Evolutionary conservation across 345 rosid genomes (phyloP).

Genomic region (Theobroma cacao): DNA sequence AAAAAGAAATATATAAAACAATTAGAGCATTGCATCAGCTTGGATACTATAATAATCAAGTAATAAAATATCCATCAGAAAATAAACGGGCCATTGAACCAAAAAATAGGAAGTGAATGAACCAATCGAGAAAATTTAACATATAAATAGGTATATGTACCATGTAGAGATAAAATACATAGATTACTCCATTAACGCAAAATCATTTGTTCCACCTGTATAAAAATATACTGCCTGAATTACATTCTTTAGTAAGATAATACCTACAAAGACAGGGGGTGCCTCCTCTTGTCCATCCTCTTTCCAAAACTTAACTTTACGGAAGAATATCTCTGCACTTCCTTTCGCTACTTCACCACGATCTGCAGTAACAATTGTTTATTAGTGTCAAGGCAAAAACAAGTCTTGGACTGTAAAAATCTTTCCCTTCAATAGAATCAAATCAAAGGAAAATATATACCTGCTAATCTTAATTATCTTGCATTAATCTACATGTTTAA

Average conservation of each 20-base stretch:
- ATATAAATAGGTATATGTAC: background rate
- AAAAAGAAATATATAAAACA: background rate
- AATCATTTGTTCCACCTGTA: background rate
- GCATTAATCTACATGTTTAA: background rate
- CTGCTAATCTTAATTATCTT: conserved; percentile 5
- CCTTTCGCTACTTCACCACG: conserved; percentile 92
- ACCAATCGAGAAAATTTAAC: background rate
- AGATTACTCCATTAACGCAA: conserved; percentile 6
- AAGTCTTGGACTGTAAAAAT: background rate
- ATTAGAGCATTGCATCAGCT: background rate
- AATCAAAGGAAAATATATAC: too few relatives aligned
- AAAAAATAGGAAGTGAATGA: background rate
- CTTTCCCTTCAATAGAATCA: background rate
- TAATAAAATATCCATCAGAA: background rate
- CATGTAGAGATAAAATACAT: background rate
- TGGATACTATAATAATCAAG: background rate
- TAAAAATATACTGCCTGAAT: background rate
- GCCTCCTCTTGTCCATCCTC: conserved; percentile 95
- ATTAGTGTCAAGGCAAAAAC: background rate
- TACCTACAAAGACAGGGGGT: conserved; percentile 99
- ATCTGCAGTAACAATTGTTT: conserved; percentile 39
- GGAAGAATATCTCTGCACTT: conserved; percentile 90
- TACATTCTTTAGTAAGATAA: conserved; percentile 31
- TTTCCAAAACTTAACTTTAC: conserved; percentile 98
- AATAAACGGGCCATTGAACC: background rate